Base-by-base conservation (phyloP, 768 basidiomycete genomes). In the Fomitopsis serialis region DNA sequence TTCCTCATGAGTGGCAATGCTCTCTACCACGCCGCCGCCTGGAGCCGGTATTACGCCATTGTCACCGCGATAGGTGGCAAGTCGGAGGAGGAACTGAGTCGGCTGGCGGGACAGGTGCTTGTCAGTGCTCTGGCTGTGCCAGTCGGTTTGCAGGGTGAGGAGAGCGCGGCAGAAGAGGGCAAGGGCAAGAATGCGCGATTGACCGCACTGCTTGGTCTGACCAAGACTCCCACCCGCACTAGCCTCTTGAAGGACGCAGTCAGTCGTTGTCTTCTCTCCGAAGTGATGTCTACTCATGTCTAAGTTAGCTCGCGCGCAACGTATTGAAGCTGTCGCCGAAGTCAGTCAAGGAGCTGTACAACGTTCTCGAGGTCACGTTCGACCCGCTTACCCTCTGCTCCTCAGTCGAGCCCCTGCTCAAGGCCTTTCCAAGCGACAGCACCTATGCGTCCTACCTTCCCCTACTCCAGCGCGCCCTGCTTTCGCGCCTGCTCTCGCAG, bases 1-100 rank as follows among this genome's bases (percentile, higher is more conserved):
- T 99, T 98, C 77, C 78, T 95, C 63, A 96, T 94, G 77, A 92
- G 89, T 55, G 90, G 92, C 15, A 96, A 94, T 62, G 87, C 92
- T 3, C 76, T 99, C 13, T 98, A 93, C 73, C 96, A 98, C 66
- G 95, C 96, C 46, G 93, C 96, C 17, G 93, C 96, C 0, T 98
- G 94, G 94, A 84, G 87, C 43, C 78, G 86, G 52, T 97, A 94
- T 68, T 85, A 87, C 63, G 78, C 81, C 56, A 74, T 90, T 49
- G 79, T 87, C 45, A 84, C 80, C 10, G 80, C 76, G 56, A 84
- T 87, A 36, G 85, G 87, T 19, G 87, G 85, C 19, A 86, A 84
- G 67, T 75, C 80, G 0, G 80, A 85, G n/a, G 88, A 89, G 59
- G 92, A 92, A 63, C 71, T 89, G 63, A 76, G 83, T 54, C 79